Evolutionary conservation across 2,329 filamentous ascomycete species (phyloP), one percentile per base, ranked within the genome.

Genomic region (Aspergillus flavus): DNA sequence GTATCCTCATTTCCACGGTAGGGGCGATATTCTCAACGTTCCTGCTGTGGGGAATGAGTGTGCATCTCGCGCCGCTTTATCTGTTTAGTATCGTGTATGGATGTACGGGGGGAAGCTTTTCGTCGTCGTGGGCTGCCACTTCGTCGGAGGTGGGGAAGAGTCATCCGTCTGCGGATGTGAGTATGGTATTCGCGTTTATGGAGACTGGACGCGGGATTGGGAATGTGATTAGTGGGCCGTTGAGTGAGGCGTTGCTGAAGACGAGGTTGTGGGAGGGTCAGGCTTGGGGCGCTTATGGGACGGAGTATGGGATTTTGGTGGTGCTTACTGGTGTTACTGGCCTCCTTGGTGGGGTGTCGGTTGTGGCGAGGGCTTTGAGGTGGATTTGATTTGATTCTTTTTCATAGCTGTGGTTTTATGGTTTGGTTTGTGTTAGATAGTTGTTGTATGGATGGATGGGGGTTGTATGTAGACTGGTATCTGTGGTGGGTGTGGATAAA

Each of bases 121-220:
- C 78, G 1, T 72, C 75, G 2, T 75, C 78, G 3, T 84, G 81
- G 79, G 77, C 80, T 14, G 80, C 79, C 1, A 80, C 83, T 23
- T 78, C 83, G 34, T 76, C 74, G 19, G 77, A 82, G 41, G 78
- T 82, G 4, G 72, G 75, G 57, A 70, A 73, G 45, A 75, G 73
- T 53, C 73, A 78, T 19, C 64, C 68, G 1, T 65, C 61, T 6
- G 74, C 79, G 0, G 83, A 86, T 50, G 73, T 80, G 4, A 80
- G 82, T 0, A 80, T 85, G 65, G 76, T 85, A 1, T 83, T 85
- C 61, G 80, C 79, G 0, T 76, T 81, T 16, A 73, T 86, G 59
- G 79, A 79, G 11, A 80, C 80, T 10, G 83, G 83, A 0, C 81
- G 83, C 52, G 84, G 84, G 0, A 77, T 86, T 23, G 84, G 84